A percentile compares a stretch with the other conserved stretches of the same genome.
Evolutionary conservation across 2,329 filamentous ascomycete species (phyloP).

Genomic region (Elsinoe arachidis): DNA sequence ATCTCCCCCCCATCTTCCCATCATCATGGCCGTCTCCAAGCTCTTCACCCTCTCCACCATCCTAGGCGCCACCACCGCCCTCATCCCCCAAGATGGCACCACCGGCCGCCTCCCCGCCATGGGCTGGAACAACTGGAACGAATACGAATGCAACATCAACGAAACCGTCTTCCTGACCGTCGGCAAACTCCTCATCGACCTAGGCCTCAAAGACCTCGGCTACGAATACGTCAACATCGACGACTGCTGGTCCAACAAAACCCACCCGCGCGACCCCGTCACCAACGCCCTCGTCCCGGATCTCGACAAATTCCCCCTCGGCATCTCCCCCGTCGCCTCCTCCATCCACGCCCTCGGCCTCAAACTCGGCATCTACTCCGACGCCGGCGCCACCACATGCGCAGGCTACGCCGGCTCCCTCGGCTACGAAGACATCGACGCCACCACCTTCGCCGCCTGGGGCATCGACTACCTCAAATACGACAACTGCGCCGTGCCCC

Average conservation of each 20-base stretch:
- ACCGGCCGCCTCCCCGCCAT: not conserved
- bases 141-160: not conserved
- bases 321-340: not conserved
- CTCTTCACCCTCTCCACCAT: not conserved
- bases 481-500: conserved; percentile 42
- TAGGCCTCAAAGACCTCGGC: not conserved
- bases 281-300: not conserved
- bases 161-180: not conserved
- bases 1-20: not conserved
- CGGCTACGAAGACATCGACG: conserved; percentile 51
- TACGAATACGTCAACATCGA: not conserved
- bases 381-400: conserved; percentile 37
- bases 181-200: not conserved
- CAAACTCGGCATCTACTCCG: conserved; percentile 57
- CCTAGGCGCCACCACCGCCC: not conserved
- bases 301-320: not conserved
- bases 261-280: not conserved
- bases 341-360: conserved; percentile 36
- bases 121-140: not conserved
- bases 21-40: not conserved
- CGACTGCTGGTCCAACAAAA: conserved; percentile 1
- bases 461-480: conserved; percentile 53
- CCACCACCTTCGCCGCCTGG: conserved; percentile 49
- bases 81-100: not conserved
- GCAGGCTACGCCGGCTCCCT: conserved; percentile 47